A percentile compares a stretch with the other conserved stretches of the same genome.
phyloP scores from a whole-genome alignment of 331 rosid genomes.

The Saraca asoca region DNA sequence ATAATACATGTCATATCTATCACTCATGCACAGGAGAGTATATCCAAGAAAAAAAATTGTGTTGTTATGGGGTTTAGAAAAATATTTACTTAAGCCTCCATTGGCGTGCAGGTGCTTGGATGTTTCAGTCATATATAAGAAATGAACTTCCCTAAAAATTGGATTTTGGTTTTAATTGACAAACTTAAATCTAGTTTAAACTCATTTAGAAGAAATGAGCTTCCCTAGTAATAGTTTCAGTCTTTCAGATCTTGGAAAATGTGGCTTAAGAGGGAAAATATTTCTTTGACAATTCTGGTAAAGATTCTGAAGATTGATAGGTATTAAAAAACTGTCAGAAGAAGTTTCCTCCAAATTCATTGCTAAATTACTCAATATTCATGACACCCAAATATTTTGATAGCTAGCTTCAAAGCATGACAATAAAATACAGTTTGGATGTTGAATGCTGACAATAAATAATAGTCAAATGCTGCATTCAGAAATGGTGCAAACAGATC shows the following conservation, averaged over 20 bases:
- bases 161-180: background rate
- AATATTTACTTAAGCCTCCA: background rate
- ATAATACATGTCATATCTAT: background rate
- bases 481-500: background rate
- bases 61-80: background rate
- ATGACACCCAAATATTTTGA: slow-evolving; percentile 1
- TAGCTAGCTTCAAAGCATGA: slow-evolving; percentile 7
- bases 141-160: background rate
- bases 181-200: background rate
- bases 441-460: slow-evolving; percentile 11
- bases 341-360: slow-evolving; percentile 9
- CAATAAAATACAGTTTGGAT: slow-evolving; percentile 16
- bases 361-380: slow-evolving; percentile 12
- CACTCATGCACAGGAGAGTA: background rate
- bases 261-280: no score
- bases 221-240: background rate
- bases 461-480: slow-evolving; percentile 9
- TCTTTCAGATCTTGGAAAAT: background rate
- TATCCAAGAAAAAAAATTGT: background rate
- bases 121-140: slow-evolving; percentile 1
- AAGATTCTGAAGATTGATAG: background rate
- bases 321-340: slow-evolving; percentile 2
- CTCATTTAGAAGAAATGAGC: no score
- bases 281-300: background rate
- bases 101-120: background rate